Evolutionary conservation across 345 rosid genomes (phyloP).

Genomic region (Carallia brachiata): DNA sequence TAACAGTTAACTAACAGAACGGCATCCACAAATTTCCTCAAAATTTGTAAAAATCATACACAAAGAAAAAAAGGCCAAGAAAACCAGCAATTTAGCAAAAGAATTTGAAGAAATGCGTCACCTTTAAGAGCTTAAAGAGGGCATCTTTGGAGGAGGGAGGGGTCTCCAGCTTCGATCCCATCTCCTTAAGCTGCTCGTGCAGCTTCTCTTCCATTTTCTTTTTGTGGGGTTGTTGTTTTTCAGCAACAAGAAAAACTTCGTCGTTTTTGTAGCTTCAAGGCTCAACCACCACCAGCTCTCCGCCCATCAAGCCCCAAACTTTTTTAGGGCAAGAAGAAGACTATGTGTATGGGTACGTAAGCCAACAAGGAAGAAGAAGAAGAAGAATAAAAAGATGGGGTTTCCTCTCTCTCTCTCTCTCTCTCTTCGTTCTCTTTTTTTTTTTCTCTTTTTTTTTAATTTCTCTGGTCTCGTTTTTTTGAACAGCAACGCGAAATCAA

Average conservation of each 20-base stretch:
- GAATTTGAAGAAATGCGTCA: constrained; percentile 25
- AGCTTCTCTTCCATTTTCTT: constrained; percentile 59
- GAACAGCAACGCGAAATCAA: constrained; percentile 38
- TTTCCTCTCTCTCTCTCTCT: constrained; percentile 6
- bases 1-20: background rate
- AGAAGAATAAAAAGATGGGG: background rate
- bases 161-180: constrained; percentile 85
- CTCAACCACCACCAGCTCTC: constrained; percentile 3
- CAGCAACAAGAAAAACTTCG: constrained; percentile 2
- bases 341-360: background rate
- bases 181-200: constrained; percentile 63
- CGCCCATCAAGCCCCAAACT: constrained; percentile 3
- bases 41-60: background rate
- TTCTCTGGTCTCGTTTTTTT: constrained; percentile 13
- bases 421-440: background rate
- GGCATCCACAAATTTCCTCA: constrained; percentile 16
- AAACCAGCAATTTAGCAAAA: constrained; percentile 3
- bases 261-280: constrained; percentile 4
- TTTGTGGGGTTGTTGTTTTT: background rate
- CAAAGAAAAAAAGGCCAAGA: background rate
- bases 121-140: constrained; percentile 84
- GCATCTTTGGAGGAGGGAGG: constrained; percentile 73
- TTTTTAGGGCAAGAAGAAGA: constrained; percentile 6
- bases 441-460: constrained; percentile 7
- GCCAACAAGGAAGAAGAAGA: background rate